Evolutionary conservation across 495 filamentous ascomycete genomes (phyloP).

Genomic region (Rhypophila decipiens): DNA sequence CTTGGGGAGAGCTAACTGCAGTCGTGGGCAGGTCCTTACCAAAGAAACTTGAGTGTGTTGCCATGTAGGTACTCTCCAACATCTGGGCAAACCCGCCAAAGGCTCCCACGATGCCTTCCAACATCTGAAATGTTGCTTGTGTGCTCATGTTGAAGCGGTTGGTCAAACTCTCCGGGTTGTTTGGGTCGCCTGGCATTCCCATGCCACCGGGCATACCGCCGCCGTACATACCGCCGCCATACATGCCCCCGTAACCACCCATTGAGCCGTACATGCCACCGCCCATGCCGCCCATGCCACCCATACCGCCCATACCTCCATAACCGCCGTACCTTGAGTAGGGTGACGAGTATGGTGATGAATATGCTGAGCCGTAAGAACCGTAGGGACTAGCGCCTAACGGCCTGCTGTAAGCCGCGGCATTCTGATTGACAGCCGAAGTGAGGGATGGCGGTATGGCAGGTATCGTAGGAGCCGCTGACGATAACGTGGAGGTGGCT

Average conservation of each 20-base stretch:
- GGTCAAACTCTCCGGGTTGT: conserved; percentile 88
- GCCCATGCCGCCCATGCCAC: conserved; percentile 29
- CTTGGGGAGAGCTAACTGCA: neutral
- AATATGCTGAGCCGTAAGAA: conserved; percentile 45
- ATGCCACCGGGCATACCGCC: conserved; percentile 54
- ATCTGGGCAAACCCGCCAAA: conserved; percentile 98
- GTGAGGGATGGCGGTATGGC: conserved; percentile 69
- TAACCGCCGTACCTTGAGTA: conserved; percentile 40
- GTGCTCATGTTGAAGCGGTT: conserved; percentile 87
- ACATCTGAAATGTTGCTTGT: conserved; percentile 96
- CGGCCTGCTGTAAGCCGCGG: conserved; percentile 64
- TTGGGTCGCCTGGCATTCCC: conserved; percentile 61
- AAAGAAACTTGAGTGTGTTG: conserved; percentile 98
- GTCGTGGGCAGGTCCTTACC: conserved; percentile 59
- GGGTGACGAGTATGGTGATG: conserved; percentile 40
- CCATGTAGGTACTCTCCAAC: conserved; percentile 99
- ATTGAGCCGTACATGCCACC: conserved; percentile 39
- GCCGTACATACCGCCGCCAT: conserved; percentile 50
- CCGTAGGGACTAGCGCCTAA: conserved; percentile 50
- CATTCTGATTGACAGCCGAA: conserved; percentile 73
- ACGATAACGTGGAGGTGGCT: conserved; percentile 20
- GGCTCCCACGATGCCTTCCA: conserved; percentile 97
- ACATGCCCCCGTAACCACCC: conserved; percentile 50
- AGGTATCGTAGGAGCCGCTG: conserved; percentile 67
- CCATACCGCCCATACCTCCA: conserved; percentile 33